Conservation (phyloP, 2,329 filamentous ascomycete species). For the Phialophora verrucosa region DNA sequence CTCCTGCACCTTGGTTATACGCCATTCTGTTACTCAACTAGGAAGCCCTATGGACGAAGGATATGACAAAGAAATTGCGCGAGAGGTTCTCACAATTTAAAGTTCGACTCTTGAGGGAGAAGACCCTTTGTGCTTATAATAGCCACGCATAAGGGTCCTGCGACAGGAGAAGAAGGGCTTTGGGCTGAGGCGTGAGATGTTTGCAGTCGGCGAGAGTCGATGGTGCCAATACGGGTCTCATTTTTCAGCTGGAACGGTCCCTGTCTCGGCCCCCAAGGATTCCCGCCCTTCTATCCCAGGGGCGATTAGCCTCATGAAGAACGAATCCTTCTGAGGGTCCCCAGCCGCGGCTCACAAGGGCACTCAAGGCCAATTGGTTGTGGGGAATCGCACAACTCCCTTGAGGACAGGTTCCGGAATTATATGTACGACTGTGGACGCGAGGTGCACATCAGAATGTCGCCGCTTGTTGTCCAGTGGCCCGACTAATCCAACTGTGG, state of each 20-base stretch:
- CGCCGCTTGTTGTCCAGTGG: background rate
- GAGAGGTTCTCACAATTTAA: background rate
- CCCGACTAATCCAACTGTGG: background rate
- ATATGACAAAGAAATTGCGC: background rate
- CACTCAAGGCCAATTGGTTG: background rate
- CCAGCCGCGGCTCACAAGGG: background rate
- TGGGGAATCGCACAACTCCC: background rate
- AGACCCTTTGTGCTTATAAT: conserved; percentile 10
- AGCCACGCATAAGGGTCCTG: background rate
- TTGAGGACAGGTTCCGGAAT: background rate
- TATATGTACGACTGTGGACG: background rate
- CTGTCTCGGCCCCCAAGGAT: conserved; percentile 10
- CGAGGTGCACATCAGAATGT: background rate
- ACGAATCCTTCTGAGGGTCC: background rate
- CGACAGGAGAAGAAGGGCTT: background rate
- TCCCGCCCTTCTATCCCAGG: background rate
- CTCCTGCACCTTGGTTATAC: conserved; percentile 14
- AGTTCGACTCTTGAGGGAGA: background rate
- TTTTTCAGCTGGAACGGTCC: conserved; percentile 12
- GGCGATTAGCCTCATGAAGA: background rate
- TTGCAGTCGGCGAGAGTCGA: background rate
- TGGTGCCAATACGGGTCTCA: background rate
- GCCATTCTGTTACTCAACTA: conserved; percentile 8
- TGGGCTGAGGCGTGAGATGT: background rate
- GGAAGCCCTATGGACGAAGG: background rate